Base-by-base conservation (phyloP, 2,329 filamentous ascomycete species). In the Fusarium sp. region DNA sequence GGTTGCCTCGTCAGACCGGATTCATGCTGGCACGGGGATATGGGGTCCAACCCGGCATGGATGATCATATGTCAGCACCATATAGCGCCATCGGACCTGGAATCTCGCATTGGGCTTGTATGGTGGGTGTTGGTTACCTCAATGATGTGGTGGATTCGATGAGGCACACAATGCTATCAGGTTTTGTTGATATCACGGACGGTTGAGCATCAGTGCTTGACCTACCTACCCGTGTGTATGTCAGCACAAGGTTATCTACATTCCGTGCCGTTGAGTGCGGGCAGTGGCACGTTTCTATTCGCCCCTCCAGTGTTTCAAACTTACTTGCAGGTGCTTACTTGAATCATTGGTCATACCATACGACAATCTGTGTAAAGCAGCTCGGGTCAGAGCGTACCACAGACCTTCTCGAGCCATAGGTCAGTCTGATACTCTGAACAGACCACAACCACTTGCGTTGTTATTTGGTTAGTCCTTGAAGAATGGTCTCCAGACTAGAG, bases 51-150 rank as follows among this genome's bases (percentile, higher is more conserved):
- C 51, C 51, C 23, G 9, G 33, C 10, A 6, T 18, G 11, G 58
- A 54, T 53, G 18, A 59, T 57, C 40, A 55, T 53, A 53, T 42
- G 66, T 70, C 67, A 67, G 67, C 53, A 51, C 58, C 46, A 67
- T 64, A 70, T 54, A 55, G 16, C 18, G 29, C 31, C 23, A 55
- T 55, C 51, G 33, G 27, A 33, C 51, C 51, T 38, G 18, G 20
- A 23, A 34, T 33, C 29, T 23, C 27, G 13, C 13, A 34, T 33
- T 33, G 18, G 18, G 29, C 4, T 7, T n/a, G 38, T 8, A 8
- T 18, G 13, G 16, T 33, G 8, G 16, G 20, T 31, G 38, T 42
- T 42, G 46, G 29, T 33, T 51, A 51, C 46, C 46, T 51, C 46
- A 31, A 31, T 16, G 46, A 10, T 18, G 46, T 50, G 23, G 23